These are phyloP conservation scores for Saxophila tyrrhenica DNA, from an alignment of 495 filamentous ascomycete species.

Conservation along the genomic window DNA sequence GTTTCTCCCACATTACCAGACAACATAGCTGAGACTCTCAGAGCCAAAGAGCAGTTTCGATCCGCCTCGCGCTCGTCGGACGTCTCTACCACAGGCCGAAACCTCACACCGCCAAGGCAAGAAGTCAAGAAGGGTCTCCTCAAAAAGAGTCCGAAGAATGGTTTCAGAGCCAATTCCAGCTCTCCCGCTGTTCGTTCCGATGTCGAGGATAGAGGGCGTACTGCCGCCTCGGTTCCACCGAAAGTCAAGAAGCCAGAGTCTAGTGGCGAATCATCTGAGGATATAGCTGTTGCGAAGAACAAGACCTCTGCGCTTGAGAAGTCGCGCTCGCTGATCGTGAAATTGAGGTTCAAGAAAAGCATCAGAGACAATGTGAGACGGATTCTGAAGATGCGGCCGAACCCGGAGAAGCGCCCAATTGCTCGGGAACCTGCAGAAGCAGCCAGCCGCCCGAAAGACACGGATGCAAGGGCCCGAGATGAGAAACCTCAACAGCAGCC, in stretches of 20 bases:
- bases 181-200: slow-evolving; percentile 14
- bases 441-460: background rate
- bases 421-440: background rate
- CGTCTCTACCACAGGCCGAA: background rate
- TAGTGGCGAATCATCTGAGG: background rate
- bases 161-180: slow-evolving; percentile 13
- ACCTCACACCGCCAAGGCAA: slow-evolving; percentile 4
- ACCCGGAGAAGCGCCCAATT: background rate
- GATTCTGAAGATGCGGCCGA: slow-evolving; percentile 12
- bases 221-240: background rate
- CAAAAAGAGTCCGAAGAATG: slow-evolving; percentile 8
- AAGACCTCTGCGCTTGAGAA: background rate
- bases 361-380: slow-evolving; percentile 1
- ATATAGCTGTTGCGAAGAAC: slow-evolving; percentile 2
- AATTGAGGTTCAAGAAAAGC: slow-evolving; percentile 14
- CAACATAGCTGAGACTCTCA: slow-evolving; percentile 10
- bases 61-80: slow-evolving; percentile 1
- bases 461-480: background rate
- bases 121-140: background rate
- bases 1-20: slow-evolving; percentile 13
- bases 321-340: slow-evolving; percentile 9
- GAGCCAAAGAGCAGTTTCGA: slow-evolving; percentile 6
- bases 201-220: slow-evolving; percentile 6
- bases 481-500: background rate
- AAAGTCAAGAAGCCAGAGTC: slow-evolving; percentile 5